Evolutionary conservation across 2,329 filamentous ascomycete species (phyloP), one percentile per base, ranked within the genome.

Genomic region (Penicillium sp.): DNA sequence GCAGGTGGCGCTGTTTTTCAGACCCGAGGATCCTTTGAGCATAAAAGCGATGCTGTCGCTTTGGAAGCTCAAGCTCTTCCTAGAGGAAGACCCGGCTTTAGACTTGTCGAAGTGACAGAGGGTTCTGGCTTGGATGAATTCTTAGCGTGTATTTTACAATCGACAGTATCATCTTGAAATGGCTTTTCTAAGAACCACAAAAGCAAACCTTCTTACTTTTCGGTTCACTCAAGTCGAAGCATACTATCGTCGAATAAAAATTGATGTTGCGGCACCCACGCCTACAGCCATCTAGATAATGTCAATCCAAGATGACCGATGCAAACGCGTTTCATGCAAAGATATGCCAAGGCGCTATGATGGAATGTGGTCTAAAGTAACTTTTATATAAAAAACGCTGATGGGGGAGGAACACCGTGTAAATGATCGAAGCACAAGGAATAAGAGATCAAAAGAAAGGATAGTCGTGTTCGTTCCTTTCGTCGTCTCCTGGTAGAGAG

Each of bases 51-150:
- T 75, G 54, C 50, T 72, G 54, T 62, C 62, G 0, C 50, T 76
- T 21, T 76, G 74, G 74, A 74, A 67, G 50, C 54, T 76, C 10
- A 67, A 74, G 52, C 65, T 64, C 0, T 71, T 65, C 31, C 29
- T 72, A 24, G 54, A 50, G 51, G 50, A 57, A 29, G 53, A 58
- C 12, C 33, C 16, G 3, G 10, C 28, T 12, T 10, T 29, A 3
- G 10, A 29, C 16, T n/a, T 2, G 13, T 42, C 6, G n/a, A 28
- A 4, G 13, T 16, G 3, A 21, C n/a, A n/a, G 2, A 42, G 3
- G 9, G 24, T 9, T 1, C 24, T 12, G 5, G 6, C 18, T 39
- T 2, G 18, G 36, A 21, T 18, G 34, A 16, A 21, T 21, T 1
- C 9, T 13, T 12, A 3, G 5, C 18, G 16, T 39, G 16, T 39